Evolutionary conservation across 495 filamentous ascomycete species (phyloP).

Genomic region (Neurospora sp.): DNA sequence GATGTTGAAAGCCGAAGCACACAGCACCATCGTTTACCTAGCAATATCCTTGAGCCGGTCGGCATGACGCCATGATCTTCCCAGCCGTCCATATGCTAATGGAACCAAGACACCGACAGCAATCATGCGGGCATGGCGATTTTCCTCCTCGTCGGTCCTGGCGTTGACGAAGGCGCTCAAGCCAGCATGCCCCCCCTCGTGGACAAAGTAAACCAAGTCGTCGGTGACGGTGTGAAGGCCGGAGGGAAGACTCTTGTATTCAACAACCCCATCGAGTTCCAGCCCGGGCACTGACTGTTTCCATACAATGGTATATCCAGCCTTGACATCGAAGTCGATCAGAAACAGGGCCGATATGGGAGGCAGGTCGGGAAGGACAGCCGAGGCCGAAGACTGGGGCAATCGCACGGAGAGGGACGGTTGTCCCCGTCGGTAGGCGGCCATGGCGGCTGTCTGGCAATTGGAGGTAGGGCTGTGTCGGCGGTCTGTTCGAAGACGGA

Average conservation of each 20-base stretch:
- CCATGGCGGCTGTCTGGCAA: constrained; percentile 27
- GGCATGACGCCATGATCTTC: constrained; percentile 84
- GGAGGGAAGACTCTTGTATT: constrained; percentile 89
- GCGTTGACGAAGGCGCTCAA: constrained; percentile 87
- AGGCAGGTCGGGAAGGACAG: constrained; percentile 47
- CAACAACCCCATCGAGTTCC: constrained; percentile 78
- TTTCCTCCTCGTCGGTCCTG: constrained; percentile 59
- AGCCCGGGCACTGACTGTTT: constrained; percentile 62
- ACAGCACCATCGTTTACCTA: constrained; percentile 34
- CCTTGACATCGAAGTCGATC: constrained; percentile 77
- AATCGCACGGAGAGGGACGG: constrained; percentile 38
- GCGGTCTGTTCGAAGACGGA: not conserved
- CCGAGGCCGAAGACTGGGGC: constrained; percentile 17
- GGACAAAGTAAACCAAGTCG: constrained; percentile 89
- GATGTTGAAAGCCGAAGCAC: constrained; percentile 12
- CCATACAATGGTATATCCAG: constrained; percentile 82
- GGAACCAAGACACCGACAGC: constrained; percentile 84
- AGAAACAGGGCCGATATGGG: constrained; percentile 76
- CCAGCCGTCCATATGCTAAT: constrained; percentile 74
- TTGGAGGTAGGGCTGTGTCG: not conserved
- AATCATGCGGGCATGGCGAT: constrained; percentile 86
- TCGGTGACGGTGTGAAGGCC: constrained; percentile 81
- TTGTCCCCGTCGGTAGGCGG: constrained; percentile 41
- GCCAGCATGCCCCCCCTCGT: constrained; percentile 67
- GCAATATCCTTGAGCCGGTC: constrained; percentile 65